Conservation (phyloP, 352 stramenopile genomes). For the Aphanomyces invadans region DNA sequence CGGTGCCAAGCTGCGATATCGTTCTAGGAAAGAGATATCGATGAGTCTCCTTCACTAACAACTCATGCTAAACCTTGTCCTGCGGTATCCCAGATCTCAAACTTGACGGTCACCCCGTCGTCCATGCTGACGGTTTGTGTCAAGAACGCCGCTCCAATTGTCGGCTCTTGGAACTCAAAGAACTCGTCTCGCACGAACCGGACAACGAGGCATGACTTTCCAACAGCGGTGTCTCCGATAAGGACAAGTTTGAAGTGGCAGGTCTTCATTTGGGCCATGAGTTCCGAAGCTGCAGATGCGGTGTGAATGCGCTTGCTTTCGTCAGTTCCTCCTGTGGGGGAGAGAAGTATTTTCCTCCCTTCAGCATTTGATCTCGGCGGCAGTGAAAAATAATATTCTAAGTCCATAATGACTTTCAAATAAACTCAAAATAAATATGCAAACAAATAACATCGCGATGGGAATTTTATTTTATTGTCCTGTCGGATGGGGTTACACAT, state of each 20-base stretch:
- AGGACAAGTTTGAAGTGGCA: conserved; percentile 99
- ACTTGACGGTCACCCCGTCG: conserved; percentile 97
- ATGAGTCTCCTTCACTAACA: conserved; percentile 2
- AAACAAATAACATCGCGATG: no score
- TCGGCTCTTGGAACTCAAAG: conserved; percentile 99
- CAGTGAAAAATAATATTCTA: background rate
- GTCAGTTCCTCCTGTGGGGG: background rate
- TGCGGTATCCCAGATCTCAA: conserved; percentile 99
- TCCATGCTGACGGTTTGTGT: conserved; percentile 98
- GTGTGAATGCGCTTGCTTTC: background rate
- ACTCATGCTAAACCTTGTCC: conserved; percentile 73
- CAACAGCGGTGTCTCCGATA: conserved; percentile 98
- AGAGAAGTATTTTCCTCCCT: background rate
- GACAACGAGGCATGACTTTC: conserved; percentile 99
- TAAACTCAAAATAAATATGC: no score
- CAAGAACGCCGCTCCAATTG: conserved; percentile 95
- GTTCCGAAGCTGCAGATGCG: conserved; percentile 19
- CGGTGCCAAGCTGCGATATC: conserved; percentile 94
- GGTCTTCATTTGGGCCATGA: conserved; percentile 80
- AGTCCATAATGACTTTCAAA: background rate
- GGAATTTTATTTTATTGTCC: no score
- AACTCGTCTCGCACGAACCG: conserved; percentile 99
- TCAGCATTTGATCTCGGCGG: background rate
- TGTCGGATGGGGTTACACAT: no score
- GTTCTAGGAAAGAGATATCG: conserved; percentile 46